Evolutionary conservation across 1,139 yeast species (phyloP).

Genomic region (Pneumocystis sp.): DNA sequence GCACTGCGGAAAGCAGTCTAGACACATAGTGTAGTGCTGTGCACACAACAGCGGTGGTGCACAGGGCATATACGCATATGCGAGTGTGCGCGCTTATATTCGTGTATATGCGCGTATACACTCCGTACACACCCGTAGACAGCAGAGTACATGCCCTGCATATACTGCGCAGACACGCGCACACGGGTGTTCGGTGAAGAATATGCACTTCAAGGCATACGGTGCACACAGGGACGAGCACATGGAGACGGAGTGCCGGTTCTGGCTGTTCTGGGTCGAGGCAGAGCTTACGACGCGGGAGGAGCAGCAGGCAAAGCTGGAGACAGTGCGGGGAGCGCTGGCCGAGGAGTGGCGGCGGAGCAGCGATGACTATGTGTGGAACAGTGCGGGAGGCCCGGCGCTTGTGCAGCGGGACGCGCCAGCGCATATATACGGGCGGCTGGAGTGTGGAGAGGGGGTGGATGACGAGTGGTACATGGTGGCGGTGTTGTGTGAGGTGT

Average conservation of each 20-base stretch:
- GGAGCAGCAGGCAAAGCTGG: neutral
- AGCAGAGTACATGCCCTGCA: too few species aligned
- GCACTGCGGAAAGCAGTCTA: too few species aligned
- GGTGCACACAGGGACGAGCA: too few species aligned
- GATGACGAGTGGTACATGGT: conserved; percentile 37
- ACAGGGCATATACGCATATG: too few species aligned
- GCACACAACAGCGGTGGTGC: too few species aligned
- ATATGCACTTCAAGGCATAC: too few species aligned
- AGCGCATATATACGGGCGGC: neutral
- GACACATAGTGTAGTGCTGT: too few species aligned
- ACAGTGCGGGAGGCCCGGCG: neutral
- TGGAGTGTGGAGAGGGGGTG: conserved; percentile 31
- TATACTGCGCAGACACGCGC: too few species aligned
- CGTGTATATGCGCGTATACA: too few species aligned
- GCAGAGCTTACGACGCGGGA: neutral
- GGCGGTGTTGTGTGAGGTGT: conserved; percentile 29
- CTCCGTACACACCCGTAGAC: too few species aligned
- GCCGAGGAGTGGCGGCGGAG: neutral
- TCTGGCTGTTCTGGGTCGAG: neutral
- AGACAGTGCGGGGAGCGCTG: neutral
- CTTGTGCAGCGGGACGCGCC: neutral
- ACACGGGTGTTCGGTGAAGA: too few species aligned
- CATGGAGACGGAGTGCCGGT: neutral
- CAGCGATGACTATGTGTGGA: neutral
- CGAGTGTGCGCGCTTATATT: too few species aligned